Percentiles rank a stretch among this genome's conserved stretches.
phyloP scores from a whole-genome alignment of 2,329 filamentous ascomycete species.

The Aspergillus quadricinctus region DNA sequence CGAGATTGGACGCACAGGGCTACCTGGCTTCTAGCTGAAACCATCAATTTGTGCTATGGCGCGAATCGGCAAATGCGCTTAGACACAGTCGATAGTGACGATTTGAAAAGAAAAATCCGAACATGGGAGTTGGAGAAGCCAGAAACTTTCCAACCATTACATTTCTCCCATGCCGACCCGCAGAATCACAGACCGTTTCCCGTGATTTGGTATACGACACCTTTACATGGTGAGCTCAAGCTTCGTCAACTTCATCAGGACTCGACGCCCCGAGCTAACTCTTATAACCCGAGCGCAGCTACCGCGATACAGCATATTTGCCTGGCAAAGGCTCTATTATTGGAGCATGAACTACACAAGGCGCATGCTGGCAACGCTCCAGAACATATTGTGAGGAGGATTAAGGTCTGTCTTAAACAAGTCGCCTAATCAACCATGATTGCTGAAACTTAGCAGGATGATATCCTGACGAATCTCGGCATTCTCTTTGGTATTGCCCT shows the following conservation, averaged over 20 bases:
- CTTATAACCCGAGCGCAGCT: constrained; percentile 13
- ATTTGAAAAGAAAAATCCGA: constrained; percentile 21
- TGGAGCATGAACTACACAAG: constrained; percentile 19
- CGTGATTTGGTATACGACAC: constrained; percentile 29
- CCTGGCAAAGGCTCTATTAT: constrained; percentile 29
- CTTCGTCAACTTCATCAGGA: neutral
- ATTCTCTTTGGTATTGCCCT: constrained; percentile 32
- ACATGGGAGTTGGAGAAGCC: constrained; percentile 26
- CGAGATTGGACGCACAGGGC: constrained; percentile 32
- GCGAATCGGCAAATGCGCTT: constrained; percentile 16
- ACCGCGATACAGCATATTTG: constrained; percentile 31
- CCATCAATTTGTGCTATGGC: constrained; percentile 31
- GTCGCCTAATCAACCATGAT: neutral
- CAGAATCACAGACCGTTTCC: constrained; percentile 28
- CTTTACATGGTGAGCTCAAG: constrained; percentile 27
- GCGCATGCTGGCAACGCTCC: constrained; percentile 3
- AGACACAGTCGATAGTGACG: constrained; percentile 12
- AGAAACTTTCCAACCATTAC: constrained; percentile 27
- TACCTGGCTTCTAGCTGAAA: constrained; percentile 32
- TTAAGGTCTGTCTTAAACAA: constrained; percentile 19
- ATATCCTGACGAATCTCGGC: constrained; percentile 24
- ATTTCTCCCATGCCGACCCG: constrained; percentile 25
- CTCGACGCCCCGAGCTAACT: neutral
- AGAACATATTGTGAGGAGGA: constrained; percentile 10
- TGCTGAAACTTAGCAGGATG: constrained; percentile 14